Evolutionary conservation across 805 yeast genomes (phyloP).

Genomic region (Candida schatavii): DNA sequence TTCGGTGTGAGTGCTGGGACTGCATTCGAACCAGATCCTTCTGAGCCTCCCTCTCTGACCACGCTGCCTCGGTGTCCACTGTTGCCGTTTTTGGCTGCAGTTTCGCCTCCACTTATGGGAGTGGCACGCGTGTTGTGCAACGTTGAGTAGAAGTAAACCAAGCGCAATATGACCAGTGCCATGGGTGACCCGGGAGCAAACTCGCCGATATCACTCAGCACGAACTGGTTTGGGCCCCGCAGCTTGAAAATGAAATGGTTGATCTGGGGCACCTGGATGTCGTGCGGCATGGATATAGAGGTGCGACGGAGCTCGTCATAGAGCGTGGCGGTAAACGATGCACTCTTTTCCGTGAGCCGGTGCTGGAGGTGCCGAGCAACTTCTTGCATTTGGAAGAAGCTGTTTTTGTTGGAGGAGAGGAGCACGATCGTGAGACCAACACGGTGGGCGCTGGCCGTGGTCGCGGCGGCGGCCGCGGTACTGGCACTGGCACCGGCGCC

Average conservation of each 20-base stretch:
- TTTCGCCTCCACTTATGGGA: neutral
- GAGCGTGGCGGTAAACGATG: conserved; percentile 19
- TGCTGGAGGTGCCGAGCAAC: conserved; percentile 51
- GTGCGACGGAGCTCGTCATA: conserved; percentile 20
- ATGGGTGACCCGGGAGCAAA: conserved; percentile 18
- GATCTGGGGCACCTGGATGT: conserved; percentile 39
- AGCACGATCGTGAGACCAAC: conserved; percentile 41
- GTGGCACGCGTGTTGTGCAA: conserved; percentile 26
- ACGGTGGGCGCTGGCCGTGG: conserved; percentile 7
- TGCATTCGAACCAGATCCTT: neutral
- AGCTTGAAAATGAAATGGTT: conserved; percentile 82
- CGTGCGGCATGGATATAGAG: conserved; percentile 18
- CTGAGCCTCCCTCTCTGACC: neutral
- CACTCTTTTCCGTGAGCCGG: conserved; percentile 19
- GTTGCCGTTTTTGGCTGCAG: neutral
- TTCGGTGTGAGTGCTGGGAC: conserved; percentile 9
- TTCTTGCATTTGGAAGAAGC: conserved; percentile 72
- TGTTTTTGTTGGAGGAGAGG: conserved; percentile 68
- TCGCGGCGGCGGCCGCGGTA: neutral
- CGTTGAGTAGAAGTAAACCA: conserved; percentile 33
- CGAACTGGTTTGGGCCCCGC: conserved; percentile 62
- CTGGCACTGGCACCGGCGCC: too few species aligned
- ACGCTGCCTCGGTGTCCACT: neutral
- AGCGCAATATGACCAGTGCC: conserved; percentile 28
- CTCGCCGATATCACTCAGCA: conserved; percentile 37